phyloP scores from a whole-genome alignment of 495 filamentous ascomycete genomes.

The Beverwykella pulmonaria region DNA sequence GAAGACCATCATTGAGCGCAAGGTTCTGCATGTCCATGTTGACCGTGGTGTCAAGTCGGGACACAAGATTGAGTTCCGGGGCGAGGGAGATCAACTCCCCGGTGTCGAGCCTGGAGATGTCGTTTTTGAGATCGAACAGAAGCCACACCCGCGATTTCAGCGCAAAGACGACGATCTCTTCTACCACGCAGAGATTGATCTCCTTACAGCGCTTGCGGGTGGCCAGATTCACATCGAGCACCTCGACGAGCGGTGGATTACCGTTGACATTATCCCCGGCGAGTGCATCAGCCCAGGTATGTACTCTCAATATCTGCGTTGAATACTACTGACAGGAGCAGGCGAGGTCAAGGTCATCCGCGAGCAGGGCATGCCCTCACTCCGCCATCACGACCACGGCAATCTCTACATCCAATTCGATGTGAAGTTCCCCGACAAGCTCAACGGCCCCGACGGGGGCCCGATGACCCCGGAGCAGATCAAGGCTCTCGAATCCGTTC shows the following conservation, averaged over 20 bases:
- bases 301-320: conserved; percentile 22
- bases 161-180: conserved; percentile 96
- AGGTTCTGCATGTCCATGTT: conserved; percentile 97
- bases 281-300: conserved; percentile 92
- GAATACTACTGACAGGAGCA: conserved; percentile 47
- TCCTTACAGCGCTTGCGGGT: conserved; percentile 91
- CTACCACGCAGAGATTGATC: conserved; percentile 92
- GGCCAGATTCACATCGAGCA: conserved; percentile 91
- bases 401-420: conserved; percentile 98
- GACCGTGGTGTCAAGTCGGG: conserved; percentile 91
- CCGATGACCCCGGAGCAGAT: conserved; percentile 58
- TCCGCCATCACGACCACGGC: conserved; percentile 91
- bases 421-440: conserved; percentile 80
- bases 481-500: conserved; percentile 71
- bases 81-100: conserved; percentile 95
- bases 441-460: conserved; percentile 53
- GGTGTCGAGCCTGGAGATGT: conserved; percentile 92
- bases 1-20: conserved; percentile 96
- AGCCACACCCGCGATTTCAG: conserved; percentile 92
- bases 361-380: conserved; percentile 97
- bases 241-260: conserved; percentile 95
- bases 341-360: conserved; percentile 91
- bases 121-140: conserved; percentile 96
- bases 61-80: conserved; percentile 92
- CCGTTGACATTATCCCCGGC: conserved; percentile 83